These are phyloP conservation scores for Leccinellum luteum DNA, from an alignment of 768 basidiomycete species.

Conservation along the genomic window DNA sequence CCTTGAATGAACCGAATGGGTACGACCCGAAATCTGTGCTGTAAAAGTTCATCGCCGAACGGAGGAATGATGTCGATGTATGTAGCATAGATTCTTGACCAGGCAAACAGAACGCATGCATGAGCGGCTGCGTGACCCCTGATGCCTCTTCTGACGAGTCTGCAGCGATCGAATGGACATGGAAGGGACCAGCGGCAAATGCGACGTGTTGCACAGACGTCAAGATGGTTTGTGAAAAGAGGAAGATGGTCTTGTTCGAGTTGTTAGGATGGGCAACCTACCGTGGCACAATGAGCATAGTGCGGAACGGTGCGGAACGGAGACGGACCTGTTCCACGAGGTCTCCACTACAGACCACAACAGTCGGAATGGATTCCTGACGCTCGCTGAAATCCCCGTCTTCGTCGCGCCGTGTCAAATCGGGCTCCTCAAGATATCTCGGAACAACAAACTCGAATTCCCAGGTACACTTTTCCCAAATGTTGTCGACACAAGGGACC, in stretches of 20 bases:
- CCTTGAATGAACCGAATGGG: conserved; percentile 91
- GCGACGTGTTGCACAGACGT: conserved; percentile 97
- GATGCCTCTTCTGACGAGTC: conserved; percentile 64
- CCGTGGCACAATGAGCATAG: conserved; percentile 7
- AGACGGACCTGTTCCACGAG: conserved; percentile 82
- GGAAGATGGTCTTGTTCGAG: conserved; percentile 91
- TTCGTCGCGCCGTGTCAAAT: conserved; percentile 35
- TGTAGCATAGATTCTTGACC: conserved; percentile 75
- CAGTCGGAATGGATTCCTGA: conserved; percentile 65
- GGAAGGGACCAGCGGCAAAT: conserved; percentile 95
- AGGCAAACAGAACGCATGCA: conserved; percentile 92
- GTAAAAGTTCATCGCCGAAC: conserved; percentile 90
- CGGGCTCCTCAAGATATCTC: conserved; percentile 64
- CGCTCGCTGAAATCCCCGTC: conserved; percentile 45
- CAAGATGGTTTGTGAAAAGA: conserved; percentile 81
- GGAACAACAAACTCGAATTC: conserved; percentile 97
- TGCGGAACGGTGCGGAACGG: conserved; percentile 4
- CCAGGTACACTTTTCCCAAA: conserved; percentile 98
- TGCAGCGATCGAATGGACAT: conserved; percentile 64
- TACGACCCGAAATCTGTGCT: conserved; percentile 92
- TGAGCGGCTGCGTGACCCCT: conserved; percentile 63
- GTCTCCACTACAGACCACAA: conserved; percentile 94
- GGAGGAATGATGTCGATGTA: conserved; percentile 71
- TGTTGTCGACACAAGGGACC: conserved; percentile 95
- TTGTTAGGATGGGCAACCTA: conserved; percentile 93